phyloP scores from a whole-genome alignment of 73 alveolate genomes.

The Halteria grandinella region DNA sequence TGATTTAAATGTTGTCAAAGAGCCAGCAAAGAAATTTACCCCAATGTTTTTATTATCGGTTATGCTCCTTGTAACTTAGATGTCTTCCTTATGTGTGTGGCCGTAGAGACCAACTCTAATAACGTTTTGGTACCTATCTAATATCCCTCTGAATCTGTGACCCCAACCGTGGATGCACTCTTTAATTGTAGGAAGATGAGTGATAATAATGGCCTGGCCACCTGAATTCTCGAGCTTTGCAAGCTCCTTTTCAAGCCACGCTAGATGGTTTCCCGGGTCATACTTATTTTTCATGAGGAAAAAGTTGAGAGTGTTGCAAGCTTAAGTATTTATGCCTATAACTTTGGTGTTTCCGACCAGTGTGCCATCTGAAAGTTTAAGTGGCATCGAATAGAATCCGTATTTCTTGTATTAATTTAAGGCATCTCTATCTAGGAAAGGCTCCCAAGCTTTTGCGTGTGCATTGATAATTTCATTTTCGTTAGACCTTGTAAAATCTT shows the following conservation, averaged over 20 bases:
- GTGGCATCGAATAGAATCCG: slow-evolving; percentile 1
- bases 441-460: background rate
- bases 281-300: slow-evolving; percentile 6
- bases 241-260: slow-evolving; percentile 52
- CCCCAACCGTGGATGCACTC: slow-evolving; percentile 57
- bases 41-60: slow-evolving; percentile 38
- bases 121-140: slow-evolving; percentile 62
- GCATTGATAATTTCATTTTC: slow-evolving; percentile 17
- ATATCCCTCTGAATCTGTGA: slow-evolving; percentile 47
- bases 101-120: slow-evolving; percentile 44
- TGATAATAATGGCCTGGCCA: slow-evolving; percentile 55
- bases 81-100: slow-evolving; percentile 59
- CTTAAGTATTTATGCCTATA: slow-evolving; percentile 58
- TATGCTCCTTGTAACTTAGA: background rate
- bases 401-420: background rate
- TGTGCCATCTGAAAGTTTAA: no score
- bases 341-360: slow-evolving; percentile 36
- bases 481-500: slow-evolving; percentile 27
- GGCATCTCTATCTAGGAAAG: background rate
- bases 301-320: slow-evolving; percentile 57
- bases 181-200: slow-evolving; percentile 57
- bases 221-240: slow-evolving; percentile 37
- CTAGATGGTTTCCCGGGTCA: slow-evolving; percentile 62
- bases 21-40: slow-evolving; percentile 22
- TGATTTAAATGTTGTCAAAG: slow-evolving; percentile 33